These are phyloP conservation scores for Poronia punctata DNA, from an alignment of 495 filamentous ascomycete species.

Conservation along the genomic window DNA sequence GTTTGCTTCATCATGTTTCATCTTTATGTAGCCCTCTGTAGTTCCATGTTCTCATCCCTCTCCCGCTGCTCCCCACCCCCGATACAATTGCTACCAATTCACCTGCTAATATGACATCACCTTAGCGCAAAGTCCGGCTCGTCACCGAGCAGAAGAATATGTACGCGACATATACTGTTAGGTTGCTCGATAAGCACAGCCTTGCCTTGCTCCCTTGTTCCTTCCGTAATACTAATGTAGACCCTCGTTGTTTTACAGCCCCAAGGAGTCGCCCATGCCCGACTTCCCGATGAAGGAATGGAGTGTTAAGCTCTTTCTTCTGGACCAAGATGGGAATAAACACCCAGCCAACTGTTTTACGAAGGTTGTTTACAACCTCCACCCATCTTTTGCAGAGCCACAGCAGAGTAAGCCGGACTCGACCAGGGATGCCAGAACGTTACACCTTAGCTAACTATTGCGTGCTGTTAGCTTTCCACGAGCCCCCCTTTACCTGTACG, in stretches of 20 bases:
- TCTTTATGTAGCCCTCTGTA: too few species aligned
- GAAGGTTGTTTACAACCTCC: constrained; percentile 84
- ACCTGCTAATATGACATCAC: constrained; percentile 5
- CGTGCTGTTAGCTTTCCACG: constrained; percentile 57
- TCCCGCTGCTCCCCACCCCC: too few species aligned
- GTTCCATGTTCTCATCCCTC: too few species aligned
- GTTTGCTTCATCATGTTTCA: too few species aligned
- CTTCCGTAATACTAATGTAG: constrained; percentile 16
- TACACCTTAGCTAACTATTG: background rate
- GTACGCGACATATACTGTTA: constrained; percentile 50
- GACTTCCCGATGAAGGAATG: constrained; percentile 85
- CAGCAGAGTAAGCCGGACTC: constrained; percentile 61
- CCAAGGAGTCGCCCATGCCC: constrained; percentile 68
- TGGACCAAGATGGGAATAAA: constrained; percentile 56
- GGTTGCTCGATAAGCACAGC: too few species aligned
- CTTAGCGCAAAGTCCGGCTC: constrained; percentile 76
- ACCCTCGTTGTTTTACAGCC: constrained; percentile 27
- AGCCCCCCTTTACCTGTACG: constrained; percentile 78
- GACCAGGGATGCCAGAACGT: background rate
- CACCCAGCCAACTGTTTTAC: constrained; percentile 79
- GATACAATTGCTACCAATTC: background rate
- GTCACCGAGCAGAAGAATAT: constrained; percentile 84
- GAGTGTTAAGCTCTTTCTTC: constrained; percentile 57
- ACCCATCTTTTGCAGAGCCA: constrained; percentile 83
- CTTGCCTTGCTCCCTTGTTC: constrained; percentile 5